phyloP scores from a whole-genome alignment of 1,284 basidiomycete species.

The Somion occarium region DNA sequence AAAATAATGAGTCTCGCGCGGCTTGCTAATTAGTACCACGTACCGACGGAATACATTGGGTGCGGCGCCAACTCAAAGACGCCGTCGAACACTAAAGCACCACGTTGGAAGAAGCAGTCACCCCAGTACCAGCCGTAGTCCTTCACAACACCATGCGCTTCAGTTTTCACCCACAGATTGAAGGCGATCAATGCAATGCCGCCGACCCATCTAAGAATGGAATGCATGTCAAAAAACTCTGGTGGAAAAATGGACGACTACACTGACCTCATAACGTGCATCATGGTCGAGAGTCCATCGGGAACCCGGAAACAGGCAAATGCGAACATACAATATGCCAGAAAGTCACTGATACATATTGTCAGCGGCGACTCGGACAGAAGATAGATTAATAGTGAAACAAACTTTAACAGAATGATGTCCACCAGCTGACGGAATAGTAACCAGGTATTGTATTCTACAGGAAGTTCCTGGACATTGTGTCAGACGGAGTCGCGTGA shows the following conservation, averaged over 20 bases:
- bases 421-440: slow-evolving; percentile 91
- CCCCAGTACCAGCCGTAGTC: slow-evolving; percentile 98
- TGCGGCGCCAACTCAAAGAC: slow-evolving; percentile 93
- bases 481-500: slow-evolving; percentile 15
- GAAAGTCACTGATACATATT: slow-evolving; percentile 67
- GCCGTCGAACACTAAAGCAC: slow-evolving; percentile 92
- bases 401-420: slow-evolving; percentile 91
- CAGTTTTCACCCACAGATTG: slow-evolving; percentile 98
- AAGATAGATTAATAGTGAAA: slow-evolving; percentile 15
- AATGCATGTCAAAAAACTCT: not conserved
- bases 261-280: slow-evolving; percentile 73
- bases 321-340: slow-evolving; percentile 94
- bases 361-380: not conserved
- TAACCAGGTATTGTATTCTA: slow-evolving; percentile 91
- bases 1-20: not conserved
- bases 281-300: slow-evolving; percentile 63
- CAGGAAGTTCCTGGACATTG: slow-evolving; percentile 55
- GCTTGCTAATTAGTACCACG: slow-evolving; percentile 22
- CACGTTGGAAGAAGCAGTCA: slow-evolving; percentile 93
- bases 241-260: not conserved
- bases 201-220: slow-evolving; percentile 67
- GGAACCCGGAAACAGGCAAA: slow-evolving; percentile 87
- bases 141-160: slow-evolving; percentile 95
- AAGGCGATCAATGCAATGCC: slow-evolving; percentile 87
- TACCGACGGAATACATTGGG: slow-evolving; percentile 92